Conservation (phyloP, 768 basidiomycete species). For the Kwoniella bestiolae region DNA sequence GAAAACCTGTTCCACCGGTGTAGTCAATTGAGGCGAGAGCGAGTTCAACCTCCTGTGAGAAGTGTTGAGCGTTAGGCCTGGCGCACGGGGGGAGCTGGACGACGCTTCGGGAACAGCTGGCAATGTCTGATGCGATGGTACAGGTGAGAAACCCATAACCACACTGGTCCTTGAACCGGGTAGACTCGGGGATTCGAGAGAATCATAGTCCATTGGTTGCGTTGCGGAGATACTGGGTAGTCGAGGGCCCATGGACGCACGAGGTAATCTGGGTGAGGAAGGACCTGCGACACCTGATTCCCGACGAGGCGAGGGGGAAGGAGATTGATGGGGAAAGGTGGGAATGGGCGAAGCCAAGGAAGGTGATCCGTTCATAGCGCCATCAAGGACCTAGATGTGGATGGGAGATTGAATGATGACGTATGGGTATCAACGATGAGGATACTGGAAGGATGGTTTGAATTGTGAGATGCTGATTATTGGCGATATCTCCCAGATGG, state of each 20-base stretch:
- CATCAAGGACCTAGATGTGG: background rate
- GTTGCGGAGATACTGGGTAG: slow-evolving; percentile 30
- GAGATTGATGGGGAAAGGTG: slow-evolving; percentile 6
- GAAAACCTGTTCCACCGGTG: slow-evolving; percentile 38
- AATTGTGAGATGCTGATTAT: background rate
- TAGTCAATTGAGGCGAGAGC: slow-evolving; percentile 38
- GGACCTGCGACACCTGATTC: slow-evolving; percentile 26
- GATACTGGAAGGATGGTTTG: background rate
- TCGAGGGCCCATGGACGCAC: slow-evolving; percentile 26
- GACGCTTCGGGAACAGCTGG: slow-evolving; percentile 18
- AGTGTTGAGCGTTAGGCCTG: slow-evolving; percentile 27
- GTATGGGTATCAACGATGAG: background rate
- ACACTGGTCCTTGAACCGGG: slow-evolving; percentile 25
- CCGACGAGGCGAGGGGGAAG: slow-evolving; percentile 22
- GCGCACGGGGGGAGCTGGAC: slow-evolving; percentile 15
- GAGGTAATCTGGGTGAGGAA: slow-evolving; percentile 35
- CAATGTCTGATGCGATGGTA: slow-evolving; percentile 15
- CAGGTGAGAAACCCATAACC: slow-evolving; percentile 35
- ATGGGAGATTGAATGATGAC: no score
- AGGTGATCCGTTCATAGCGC: slow-evolving; percentile 22
- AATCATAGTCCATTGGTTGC: slow-evolving; percentile 24
- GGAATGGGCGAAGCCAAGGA: slow-evolving; percentile 15
- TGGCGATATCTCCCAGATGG: background rate
- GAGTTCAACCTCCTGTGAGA: slow-evolving; percentile 22
- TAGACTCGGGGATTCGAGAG: slow-evolving; percentile 17